These are phyloP conservation scores for Spathaspora sp. DNA, from an alignment of 805 yeast species.

Conservation along the genomic window DNA sequence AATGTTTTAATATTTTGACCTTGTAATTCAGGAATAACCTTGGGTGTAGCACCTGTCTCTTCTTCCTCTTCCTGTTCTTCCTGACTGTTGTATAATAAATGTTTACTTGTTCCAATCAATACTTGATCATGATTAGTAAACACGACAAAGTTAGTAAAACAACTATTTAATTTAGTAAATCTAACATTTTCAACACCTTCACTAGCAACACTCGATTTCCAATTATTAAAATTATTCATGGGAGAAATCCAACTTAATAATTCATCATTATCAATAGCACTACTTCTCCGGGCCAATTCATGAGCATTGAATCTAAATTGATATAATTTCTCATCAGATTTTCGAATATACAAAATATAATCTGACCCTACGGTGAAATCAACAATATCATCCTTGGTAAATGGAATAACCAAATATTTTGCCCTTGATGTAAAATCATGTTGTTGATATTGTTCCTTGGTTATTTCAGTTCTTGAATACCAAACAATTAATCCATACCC, in stretches of 20 bases:
- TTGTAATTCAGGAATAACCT: constrained; percentile 7
- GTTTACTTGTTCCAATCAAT: constrained; percentile 29
- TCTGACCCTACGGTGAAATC: constrained; percentile 59
- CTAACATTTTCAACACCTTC: constrained; percentile 19
- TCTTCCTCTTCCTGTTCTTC: constrained; percentile 9
- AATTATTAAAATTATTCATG: constrained; percentile 14
- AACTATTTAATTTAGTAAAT: constrained; percentile 52
- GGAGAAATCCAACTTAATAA: neutral
- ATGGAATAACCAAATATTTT: constrained; percentile 37
- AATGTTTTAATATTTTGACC: constrained; percentile 42
- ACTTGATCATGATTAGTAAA: constrained; percentile 52
- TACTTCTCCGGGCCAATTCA: constrained; percentile 9
- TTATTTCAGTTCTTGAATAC: constrained; percentile 32
- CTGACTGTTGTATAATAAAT: constrained; percentile 5
- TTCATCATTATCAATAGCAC: neutral
- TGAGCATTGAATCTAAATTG: constrained; percentile 27
- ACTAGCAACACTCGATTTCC: constrained; percentile 20
- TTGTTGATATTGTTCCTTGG: constrained; percentile 15
- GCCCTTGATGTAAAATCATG: constrained; percentile 25
- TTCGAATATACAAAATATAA: constrained; percentile 47
- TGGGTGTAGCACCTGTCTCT: constrained; percentile 6
- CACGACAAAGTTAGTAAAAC: constrained; percentile 50
- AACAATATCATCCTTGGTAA: constrained; percentile 34
- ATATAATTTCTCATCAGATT: constrained; percentile 35
- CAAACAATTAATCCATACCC: constrained; percentile 57